A percentile compares a stretch with the other conserved stretches of the same genome.
These are phyloP conservation scores for Penicillium concentricum DNA, from an alignment of 2,329 filamentous ascomycete genomes.

Conservation along the genomic window DNA sequence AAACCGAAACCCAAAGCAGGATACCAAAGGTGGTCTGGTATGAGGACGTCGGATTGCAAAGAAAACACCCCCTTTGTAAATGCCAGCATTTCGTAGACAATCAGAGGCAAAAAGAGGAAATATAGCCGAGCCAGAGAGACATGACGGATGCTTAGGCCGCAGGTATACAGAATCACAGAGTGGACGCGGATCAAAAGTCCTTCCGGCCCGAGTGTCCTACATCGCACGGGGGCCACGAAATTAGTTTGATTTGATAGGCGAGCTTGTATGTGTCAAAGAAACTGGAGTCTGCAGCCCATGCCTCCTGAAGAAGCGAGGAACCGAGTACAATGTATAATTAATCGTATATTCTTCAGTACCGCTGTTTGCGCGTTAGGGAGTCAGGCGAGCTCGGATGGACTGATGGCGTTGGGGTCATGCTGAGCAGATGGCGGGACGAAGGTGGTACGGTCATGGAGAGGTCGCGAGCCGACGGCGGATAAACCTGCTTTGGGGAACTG, in stretches of 20 bases:
- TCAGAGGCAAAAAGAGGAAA: background rate
- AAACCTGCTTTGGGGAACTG: constrained; percentile 16
- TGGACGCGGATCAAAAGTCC: background rate
- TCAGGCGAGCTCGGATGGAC: constrained; percentile 19
- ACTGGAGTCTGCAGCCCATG: background rate
- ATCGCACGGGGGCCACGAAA: background rate
- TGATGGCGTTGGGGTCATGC: constrained; percentile 23
- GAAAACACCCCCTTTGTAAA: too few species aligned
- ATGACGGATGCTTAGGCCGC: background rate
- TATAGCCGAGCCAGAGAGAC: background rate
- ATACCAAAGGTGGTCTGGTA: background rate
- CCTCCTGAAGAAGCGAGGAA: background rate
- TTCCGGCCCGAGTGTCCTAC: background rate
- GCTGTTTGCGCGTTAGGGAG: constrained; percentile 6
- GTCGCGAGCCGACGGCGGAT: constrained; percentile 15
- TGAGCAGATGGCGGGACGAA: constrained; percentile 24
- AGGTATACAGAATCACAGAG: background rate
- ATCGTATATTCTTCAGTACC: constrained; percentile 2
- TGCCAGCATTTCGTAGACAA: too few species aligned
- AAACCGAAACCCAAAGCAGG: background rate
- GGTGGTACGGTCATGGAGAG: constrained; percentile 22
- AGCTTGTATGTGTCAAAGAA: background rate
- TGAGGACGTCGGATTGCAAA: background rate
- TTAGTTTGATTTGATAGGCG: background rate
- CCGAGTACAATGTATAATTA: background rate